phyloP scores from a whole-genome alignment of 2,329 filamentous ascomycete species.

The Trichoderma oligosporum region DNA sequence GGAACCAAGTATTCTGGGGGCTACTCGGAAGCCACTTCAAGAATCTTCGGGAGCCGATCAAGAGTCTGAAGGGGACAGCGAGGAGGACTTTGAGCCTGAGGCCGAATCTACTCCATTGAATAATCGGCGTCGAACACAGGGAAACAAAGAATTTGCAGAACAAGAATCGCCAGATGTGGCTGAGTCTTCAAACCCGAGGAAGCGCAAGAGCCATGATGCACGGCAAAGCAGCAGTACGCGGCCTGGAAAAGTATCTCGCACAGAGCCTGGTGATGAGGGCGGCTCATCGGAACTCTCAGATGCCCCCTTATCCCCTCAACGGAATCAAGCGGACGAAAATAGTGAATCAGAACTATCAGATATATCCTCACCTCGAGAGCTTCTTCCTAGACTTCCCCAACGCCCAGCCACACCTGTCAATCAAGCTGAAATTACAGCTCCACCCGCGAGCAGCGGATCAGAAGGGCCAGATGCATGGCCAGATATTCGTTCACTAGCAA shows the following conservation, averaged over 20 bases:
- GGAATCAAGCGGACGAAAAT: constrained; percentile 24
- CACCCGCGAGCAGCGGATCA: constrained; percentile 52
- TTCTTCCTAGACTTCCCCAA: constrained; percentile 24
- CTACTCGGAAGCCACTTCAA: constrained; percentile 42
- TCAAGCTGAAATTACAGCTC: constrained; percentile 50
- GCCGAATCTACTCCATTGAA: constrained; percentile 66
- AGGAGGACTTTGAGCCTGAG: constrained; percentile 55
- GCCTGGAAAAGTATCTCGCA: constrained; percentile 36
- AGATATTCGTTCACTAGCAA: constrained; percentile 48
- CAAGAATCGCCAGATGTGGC: constrained; percentile 28
- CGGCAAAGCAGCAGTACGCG: constrained; percentile 37
- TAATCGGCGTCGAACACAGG: constrained; percentile 37
- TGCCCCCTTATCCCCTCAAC: constrained; percentile 28
- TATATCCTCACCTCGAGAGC: constrained; percentile 35
- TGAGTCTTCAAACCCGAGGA: constrained; percentile 40
- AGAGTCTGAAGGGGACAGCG: constrained; percentile 39
- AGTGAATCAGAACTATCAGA: constrained; percentile 40
- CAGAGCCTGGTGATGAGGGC: constrained; percentile 27
- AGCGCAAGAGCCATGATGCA: constrained; percentile 53
- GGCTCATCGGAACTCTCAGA: constrained; percentile 34
- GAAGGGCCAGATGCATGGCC: constrained; percentile 49
- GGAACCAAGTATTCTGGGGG: constrained; percentile 60
- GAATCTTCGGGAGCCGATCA: constrained; percentile 32
- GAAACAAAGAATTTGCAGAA: constrained; percentile 25
- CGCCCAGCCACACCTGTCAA: constrained; percentile 43